Percentiles rank a stretch among this genome's conserved stretches.
These are phyloP conservation scores for Exophiala sp. DNA, from an alignment of 2,329 filamentous ascomycete species.

Conservation along the genomic window DNA sequence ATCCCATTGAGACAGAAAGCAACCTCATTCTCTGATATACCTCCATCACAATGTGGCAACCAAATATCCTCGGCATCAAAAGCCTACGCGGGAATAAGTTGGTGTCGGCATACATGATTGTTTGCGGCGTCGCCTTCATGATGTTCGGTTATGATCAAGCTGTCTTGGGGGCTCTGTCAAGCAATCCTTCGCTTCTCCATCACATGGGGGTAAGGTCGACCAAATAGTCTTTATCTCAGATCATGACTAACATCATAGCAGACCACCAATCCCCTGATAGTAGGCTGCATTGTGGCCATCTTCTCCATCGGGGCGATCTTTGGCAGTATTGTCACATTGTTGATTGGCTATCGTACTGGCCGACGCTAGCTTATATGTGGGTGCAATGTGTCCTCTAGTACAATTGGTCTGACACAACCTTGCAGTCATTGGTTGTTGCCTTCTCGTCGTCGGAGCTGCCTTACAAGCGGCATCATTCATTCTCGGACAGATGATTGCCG, in stretches of 20 bases:
- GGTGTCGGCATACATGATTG: background rate
- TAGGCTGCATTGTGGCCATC: background rate
- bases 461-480: constrained; percentile 37
- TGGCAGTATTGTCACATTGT: background rate
- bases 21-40: too few relatives aligned
- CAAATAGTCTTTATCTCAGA: too few relatives aligned
- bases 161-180: background rate
- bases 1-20: too few relatives aligned
- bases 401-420: too few relatives aligned
- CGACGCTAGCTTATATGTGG: constrained; percentile 31
- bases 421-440: constrained; percentile 35
- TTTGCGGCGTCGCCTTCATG: background rate
- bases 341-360: background rate
- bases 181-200: background rate
- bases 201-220: background rate
- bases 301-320: constrained; percentile 1
- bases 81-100: background rate
- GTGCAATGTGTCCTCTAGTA: too few relatives aligned
- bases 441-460: constrained; percentile 41
- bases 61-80: background rate
- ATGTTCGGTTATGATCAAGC: constrained; percentile 6
- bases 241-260: background rate
- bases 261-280: constrained; percentile 2
- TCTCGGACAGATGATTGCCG: constrained; percentile 44
- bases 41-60: background rate